Evolutionary conservation across 768 basidiomycete genomes (phyloP), one percentile per base, ranked within the genome.

Genomic region (Lactarius quietus): DNA sequence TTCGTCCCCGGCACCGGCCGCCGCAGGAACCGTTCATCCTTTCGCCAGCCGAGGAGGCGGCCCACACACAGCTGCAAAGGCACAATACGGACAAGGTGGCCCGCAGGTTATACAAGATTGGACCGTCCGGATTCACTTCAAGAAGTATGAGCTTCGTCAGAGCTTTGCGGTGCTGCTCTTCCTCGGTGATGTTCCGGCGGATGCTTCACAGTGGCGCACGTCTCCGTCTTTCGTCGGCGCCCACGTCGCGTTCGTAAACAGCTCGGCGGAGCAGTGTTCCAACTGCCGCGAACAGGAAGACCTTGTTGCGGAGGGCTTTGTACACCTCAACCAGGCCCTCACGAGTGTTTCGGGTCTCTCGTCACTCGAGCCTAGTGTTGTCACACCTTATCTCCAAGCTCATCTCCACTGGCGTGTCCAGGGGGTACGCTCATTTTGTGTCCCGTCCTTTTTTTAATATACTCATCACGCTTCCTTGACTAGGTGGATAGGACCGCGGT

Each of bases 81-180:
- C 33, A 3, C 43, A 17, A 3, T 29, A 39, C 18, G 31, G 45
- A 26, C 43, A 28, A 23, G 43, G 23, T 29, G 58, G 18, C 45
- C 59, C 41, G 39, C 33, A 0, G 35, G 56, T 35, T 38, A 35
- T 63, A 53, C 59, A 67, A 63, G 81, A 83, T 28, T 83, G 82
- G 82, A 74, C 78, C 0, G 80, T 73, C 6, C 78, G 79, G 36
- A 74, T 83, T 52, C 72, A 73, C 26, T 71, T 77, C 70, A 77
- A 80, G 72, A 79, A 81, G 67, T 79, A 75, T 70, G 82, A 78
- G 65, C 67, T 82, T 38, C 78, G 77, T 3, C 59, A 72, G 5
- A 80, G 79, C 71, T 83, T 81, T 69, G 72, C 73, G 23, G 74
- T 84, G 31, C 70, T 79, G n/a, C 65, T 85, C 58, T 84, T 84